A percentile compares a stretch with the other conserved stretches of the same genome.
phyloP scores from a whole-genome alignment of 352 stramenopile species.

The Globisporangium irregulare region DNA sequence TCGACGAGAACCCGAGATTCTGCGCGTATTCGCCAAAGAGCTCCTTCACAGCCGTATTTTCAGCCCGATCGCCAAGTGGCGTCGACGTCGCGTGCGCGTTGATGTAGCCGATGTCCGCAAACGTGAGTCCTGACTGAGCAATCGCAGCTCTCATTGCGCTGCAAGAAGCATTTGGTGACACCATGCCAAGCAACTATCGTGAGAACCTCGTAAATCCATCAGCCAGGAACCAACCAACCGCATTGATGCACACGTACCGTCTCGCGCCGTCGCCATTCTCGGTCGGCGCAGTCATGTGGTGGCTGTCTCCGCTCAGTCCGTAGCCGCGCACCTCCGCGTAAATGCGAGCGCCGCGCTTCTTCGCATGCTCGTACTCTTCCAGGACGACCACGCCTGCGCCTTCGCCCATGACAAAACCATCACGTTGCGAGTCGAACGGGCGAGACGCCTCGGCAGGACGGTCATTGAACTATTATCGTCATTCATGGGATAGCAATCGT shows the following conservation, averaged over 20 bases:
- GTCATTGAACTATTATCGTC: constrained; percentile 89
- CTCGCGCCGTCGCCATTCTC: constrained; percentile 67
- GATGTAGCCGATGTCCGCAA: constrained; percentile 95
- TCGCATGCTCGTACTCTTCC: constrained; percentile 91
- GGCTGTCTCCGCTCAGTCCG: constrained; percentile 94
- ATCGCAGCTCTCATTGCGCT: constrained; percentile 93
- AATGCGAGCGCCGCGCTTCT: constrained; percentile 90
- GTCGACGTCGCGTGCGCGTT: constrained; percentile 99
- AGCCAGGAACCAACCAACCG: background rate
- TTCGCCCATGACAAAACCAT: constrained; percentile 98
- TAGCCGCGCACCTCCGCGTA: constrained; percentile 95
- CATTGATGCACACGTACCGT: constrained; percentile 20
- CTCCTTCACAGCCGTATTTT: constrained; percentile 89
- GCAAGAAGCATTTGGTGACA: constrained; percentile 19
- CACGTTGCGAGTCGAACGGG: constrained; percentile 93
- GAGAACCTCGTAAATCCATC: background rate
- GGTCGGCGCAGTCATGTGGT: constrained; percentile 88
- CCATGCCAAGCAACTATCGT: constrained; percentile 39
- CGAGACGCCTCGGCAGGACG: constrained; percentile 83
- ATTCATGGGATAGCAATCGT: background rate
- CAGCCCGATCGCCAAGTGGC: constrained; percentile 94
- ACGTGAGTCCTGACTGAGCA: constrained; percentile 55
- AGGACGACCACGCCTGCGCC: constrained; percentile 66
- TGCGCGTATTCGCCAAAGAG: constrained; percentile 67
- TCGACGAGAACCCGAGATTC: constrained; percentile 72